phyloP scores from a whole-genome alignment of 73 alveolate genomes.

The Paramecium pentaurelia region DNA sequence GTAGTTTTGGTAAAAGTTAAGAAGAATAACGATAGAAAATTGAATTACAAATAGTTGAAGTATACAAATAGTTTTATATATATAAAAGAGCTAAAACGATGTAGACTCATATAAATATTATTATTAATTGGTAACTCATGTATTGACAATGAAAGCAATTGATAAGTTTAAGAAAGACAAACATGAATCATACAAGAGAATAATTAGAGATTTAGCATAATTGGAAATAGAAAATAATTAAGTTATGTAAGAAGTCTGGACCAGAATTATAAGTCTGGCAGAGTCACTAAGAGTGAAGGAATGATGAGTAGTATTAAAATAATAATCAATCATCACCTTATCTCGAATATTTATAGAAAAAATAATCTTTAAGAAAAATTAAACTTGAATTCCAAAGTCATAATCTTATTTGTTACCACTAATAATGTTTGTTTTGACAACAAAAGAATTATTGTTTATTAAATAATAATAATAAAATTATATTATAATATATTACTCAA shows the following conservation, averaged over 20 bases:
- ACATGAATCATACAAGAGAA: constrained; percentile 1
- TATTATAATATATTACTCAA: background rate
- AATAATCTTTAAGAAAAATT: constrained; percentile 59
- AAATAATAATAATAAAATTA: background rate
- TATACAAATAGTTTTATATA: background rate
- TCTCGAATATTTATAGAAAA: background rate
- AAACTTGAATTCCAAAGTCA: constrained; percentile 61
- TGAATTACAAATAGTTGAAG: background rate
- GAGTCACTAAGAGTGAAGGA: background rate
- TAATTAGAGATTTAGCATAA: background rate
- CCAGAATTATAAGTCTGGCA: background rate
- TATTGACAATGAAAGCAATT: background rate
- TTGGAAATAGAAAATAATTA: background rate
- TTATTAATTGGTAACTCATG: constrained; percentile 1
- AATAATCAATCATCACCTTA: background rate
- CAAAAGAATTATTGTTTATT: background rate
- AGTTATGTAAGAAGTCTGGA: background rate
- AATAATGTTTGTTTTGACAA: constrained; percentile 31
- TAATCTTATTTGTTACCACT: constrained; percentile 62
- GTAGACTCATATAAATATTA: background rate
- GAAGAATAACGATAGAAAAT: background rate
- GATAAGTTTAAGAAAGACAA: background rate
- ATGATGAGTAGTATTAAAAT: background rate
- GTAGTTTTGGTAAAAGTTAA: background rate
- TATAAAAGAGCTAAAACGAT: background rate